These are phyloP conservation scores for Starmera stellimalicola DNA, from an alignment of 1,139 yeast species.

Conservation along the genomic window DNA sequence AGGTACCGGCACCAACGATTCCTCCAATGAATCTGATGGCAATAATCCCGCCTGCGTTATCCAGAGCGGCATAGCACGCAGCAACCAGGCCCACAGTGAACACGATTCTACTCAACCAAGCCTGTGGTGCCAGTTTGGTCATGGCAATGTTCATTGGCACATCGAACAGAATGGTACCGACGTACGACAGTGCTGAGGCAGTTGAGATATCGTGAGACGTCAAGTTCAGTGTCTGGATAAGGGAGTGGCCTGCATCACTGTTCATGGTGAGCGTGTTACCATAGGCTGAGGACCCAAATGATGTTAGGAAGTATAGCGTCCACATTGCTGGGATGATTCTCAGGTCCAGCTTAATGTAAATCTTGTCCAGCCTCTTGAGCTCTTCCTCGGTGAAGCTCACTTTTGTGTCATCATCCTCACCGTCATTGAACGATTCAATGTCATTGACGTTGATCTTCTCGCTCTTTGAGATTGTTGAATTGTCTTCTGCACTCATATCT, in stretches of 20 bases:
- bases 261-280: conserved; percentile 84
- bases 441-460: no score
- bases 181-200: conserved; percentile 76
- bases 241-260: conserved; percentile 49
- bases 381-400: conserved; percentile 17
- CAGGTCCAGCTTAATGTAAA: conserved; percentile 57
- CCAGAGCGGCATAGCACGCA: conserved; percentile 57
- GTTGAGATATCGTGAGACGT: conserved; percentile 53
- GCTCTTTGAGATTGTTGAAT: no score
- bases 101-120: conserved; percentile 77
- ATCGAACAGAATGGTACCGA: conserved; percentile 76
- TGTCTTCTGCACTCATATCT: no score
- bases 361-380: conserved; percentile 38
- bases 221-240: conserved; percentile 42
- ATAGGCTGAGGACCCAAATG: conserved; percentile 70
- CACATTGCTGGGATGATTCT: conserved; percentile 80
- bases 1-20: conserved; percentile 78
- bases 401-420: neutral
- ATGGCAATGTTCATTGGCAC: conserved; percentile 80
- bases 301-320: conserved; percentile 69
- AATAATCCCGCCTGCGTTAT: conserved; percentile 47
- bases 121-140: conserved; percentile 79
- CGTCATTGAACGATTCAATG: no score
- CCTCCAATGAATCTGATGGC: conserved; percentile 74
- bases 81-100: conserved; percentile 71